Percentiles rank a stretch among this genome's conserved stretches.
phyloP scores from a whole-genome alignment of 2,329 filamentous ascomycete species.

The Akanthomyces muscarius region DNA sequence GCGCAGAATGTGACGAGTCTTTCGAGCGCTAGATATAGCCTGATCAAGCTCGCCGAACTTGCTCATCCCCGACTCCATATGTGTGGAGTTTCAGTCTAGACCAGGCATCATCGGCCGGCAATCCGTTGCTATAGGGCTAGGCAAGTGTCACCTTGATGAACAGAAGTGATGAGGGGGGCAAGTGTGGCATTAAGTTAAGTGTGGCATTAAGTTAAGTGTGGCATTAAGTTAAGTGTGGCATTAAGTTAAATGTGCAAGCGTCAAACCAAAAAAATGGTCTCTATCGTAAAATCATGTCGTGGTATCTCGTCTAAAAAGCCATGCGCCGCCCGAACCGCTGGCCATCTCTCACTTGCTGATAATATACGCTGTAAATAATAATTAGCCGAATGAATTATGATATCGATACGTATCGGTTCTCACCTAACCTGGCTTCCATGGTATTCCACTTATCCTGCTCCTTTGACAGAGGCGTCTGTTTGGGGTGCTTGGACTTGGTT shows the following conservation, averaged over 20 bases:
- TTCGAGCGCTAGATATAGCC: background rate
- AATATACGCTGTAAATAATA: background rate
- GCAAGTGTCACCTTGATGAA: background rate
- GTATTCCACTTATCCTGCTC: constrained; percentile 12
- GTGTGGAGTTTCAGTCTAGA: background rate
- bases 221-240: no score
- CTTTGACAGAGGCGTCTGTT: constrained; percentile 1
- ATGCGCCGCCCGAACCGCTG: constrained; percentile 1
- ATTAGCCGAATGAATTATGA: background rate
- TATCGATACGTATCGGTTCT: background rate
- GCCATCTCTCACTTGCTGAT: constrained; percentile 11
- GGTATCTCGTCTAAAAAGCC: constrained; percentile 10
- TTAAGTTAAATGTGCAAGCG: background rate
- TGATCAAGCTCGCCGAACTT: background rate
- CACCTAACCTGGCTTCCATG: constrained; percentile 13
- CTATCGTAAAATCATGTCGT: constrained; percentile 8
- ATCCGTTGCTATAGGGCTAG: background rate
- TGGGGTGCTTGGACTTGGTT: background rate
- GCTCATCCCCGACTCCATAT: background rate
- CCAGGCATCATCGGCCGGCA: background rate
- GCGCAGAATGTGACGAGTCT: no score
- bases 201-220: background rate
- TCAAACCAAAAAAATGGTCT: background rate
- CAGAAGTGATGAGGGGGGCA: no score
- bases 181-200: background rate